Evolutionary conservation across 768 basidiomycete genomes (phyloP), one percentile per base, ranked within the genome.

Genomic region (Paxillus involutus): DNA sequence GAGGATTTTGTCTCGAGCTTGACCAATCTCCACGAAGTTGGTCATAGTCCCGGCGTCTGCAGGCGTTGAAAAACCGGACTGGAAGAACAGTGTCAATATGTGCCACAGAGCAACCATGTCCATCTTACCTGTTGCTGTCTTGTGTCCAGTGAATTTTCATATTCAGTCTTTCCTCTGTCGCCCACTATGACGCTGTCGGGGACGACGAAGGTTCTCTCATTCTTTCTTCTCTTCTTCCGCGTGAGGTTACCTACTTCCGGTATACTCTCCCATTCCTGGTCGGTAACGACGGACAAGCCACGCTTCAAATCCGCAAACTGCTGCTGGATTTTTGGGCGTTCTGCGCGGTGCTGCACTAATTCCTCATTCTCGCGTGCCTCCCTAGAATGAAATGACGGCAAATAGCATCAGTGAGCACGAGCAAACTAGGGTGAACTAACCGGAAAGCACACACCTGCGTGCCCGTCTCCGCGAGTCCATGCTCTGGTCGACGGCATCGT

Each of bases 201-300:
- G 24, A 98, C 92, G 58, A 88, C 94, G 69, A 89, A 98, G 33
- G 81, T 77, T 61, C 92, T 79, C 55, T 91, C 94, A 64, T 95
- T 90, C 70, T 82, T 84, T 71, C 91, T 80, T 63, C 92, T 79
- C 73, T 93, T 90, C 77, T 91, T 94, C 62, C 92, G 82, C 45
- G 94, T 96, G 58, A 98, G 78, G 75, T 98, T 98, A 47, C 91
- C 91, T 47, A 97, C 96, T 75, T 99, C 96, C 16, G 96, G 95
- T 60, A 98, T 88, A 61, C 74, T 87, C 65, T 94, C 90, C 97
- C 97, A 98, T 71, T 98, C 94, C 30, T 81, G 77, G 62, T 98
- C 96, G 2, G 90, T 90, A 16, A 98, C 88, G 4, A 82, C 81
- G 4, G 89, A 80, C 21, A 99, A 74, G 19, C 91, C 92, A 43